A percentile compares a stretch with the other conserved stretches of the same genome.
These are phyloP conservation scores for Nemania abortiva DNA, from an alignment of 2,329 filamentous ascomycete genomes.

Conservation along the genomic window DNA sequence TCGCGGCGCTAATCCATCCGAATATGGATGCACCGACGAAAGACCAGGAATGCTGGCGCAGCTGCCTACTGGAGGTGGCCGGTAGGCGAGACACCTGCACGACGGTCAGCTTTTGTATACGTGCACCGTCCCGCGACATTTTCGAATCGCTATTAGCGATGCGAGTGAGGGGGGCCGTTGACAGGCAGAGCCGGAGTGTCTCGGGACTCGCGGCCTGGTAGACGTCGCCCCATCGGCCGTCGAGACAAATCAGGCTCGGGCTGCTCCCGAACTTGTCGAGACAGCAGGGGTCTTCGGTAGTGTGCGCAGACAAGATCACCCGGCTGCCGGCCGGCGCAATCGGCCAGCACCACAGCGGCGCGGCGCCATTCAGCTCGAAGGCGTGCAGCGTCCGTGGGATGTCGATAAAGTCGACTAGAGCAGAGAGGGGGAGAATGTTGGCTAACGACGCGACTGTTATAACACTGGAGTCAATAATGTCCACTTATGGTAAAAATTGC, in stretches of 20 bases:
- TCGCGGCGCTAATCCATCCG: slow-evolving; percentile 5
- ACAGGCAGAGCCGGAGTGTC: slow-evolving; percentile 11
- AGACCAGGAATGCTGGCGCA: no score
- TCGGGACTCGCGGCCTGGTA: slow-evolving; percentile 16
- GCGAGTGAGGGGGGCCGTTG: neutral
- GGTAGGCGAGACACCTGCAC: slow-evolving; percentile 14
- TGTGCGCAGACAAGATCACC: slow-evolving; percentile 6
- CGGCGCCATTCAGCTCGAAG: slow-evolving; percentile 2
- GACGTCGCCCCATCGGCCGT: slow-evolving; percentile 12
- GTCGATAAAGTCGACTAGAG: slow-evolving; percentile 21
- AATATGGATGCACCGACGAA: neutral
- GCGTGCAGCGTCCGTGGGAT: slow-evolving; percentile 6
- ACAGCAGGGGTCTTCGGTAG: neutral
- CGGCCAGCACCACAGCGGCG: slow-evolving; percentile 13
- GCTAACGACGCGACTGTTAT: slow-evolving; percentile 13
- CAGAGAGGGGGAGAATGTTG: slow-evolving; percentile 20
- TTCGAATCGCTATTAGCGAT: neutral
- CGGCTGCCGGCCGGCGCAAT: slow-evolving; percentile 18
- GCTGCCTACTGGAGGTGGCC: no score
- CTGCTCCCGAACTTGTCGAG: slow-evolving; percentile 11
- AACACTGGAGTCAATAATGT: no score
- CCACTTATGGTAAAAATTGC: no score
- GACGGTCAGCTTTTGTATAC: slow-evolving; percentile 14
- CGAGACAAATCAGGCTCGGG: slow-evolving; percentile 8
- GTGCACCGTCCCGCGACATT: neutral